phyloP scores from a whole-genome alignment of 257 asterid genomes.

The Orobanche coerulescens region DNA sequence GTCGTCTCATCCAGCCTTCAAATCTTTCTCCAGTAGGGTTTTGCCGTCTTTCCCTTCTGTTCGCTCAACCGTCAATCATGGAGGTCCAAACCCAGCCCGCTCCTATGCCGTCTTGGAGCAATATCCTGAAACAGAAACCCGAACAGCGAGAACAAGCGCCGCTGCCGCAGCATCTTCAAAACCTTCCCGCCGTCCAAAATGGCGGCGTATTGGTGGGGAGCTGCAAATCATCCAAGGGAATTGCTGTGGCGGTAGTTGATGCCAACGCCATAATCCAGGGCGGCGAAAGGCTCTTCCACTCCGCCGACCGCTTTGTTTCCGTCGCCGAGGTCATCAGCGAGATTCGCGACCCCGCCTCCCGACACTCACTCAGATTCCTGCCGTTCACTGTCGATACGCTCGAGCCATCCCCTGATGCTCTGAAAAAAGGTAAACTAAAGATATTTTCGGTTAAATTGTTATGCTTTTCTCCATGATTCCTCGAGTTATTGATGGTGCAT shows the following conservation, averaged over 20 bases:
- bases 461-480: background rate
- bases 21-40: slow-evolving; percentile 28
- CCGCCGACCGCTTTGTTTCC: slow-evolving; percentile 78
- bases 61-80: slow-evolving; percentile 37
- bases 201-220: slow-evolving; percentile 48
- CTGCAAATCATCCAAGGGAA: slow-evolving; percentile 76
- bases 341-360: slow-evolving; percentile 80
- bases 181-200: slow-evolving; percentile 12
- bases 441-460: background rate
- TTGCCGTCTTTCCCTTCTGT: background rate
- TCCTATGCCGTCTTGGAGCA: slow-evolving; percentile 56
- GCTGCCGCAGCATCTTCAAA: background rate
- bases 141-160: slow-evolving; percentile 8
- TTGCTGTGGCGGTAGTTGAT: slow-evolving; percentile 85
- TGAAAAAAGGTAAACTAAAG: slow-evolving; percentile 46
- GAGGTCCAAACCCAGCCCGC: slow-evolving; percentile 38
- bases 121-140: slow-evolving; percentile 44
- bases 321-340: slow-evolving; percentile 72
- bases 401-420: slow-evolving; percentile 74
- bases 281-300: slow-evolving; percentile 47
- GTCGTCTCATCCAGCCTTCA: background rate
- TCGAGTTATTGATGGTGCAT: too few species aligned
- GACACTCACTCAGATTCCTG: slow-evolving; percentile 73
- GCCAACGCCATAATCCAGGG: slow-evolving; percentile 92
- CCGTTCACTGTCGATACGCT: slow-evolving; percentile 72